Evolutionary conservation across 192 early-diverging fungal genomes (phyloP).

Genomic region (Pecoramyces ruminantium): DNA sequence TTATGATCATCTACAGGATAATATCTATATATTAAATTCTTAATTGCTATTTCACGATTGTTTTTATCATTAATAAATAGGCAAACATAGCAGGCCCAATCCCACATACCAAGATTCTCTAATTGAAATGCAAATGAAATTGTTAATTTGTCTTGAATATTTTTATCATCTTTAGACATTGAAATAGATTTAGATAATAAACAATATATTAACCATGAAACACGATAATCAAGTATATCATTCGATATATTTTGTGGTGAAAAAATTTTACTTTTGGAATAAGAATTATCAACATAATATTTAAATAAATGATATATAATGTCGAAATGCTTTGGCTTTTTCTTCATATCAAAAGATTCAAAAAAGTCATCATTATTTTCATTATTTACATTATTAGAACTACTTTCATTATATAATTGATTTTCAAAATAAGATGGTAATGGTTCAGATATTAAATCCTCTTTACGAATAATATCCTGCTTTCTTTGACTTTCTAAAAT

Average conservation of each 20-base stretch:
- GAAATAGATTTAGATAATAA: slow-evolving; percentile 14
- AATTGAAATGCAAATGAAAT: slow-evolving; percentile 47
- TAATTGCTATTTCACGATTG: slow-evolving; percentile 25
- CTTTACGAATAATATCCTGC: background rate
- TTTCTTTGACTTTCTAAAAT: slow-evolving; percentile 6
- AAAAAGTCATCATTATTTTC: background rate
- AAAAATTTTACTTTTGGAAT: slow-evolving; percentile 37
- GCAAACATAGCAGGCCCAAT: slow-evolving; percentile 67
- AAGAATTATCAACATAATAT: slow-evolving; percentile 24
- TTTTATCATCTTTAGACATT: background rate
- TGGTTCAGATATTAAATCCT: background rate
- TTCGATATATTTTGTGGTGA: slow-evolving; percentile 34
- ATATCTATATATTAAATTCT: slow-evolving; percentile 11
- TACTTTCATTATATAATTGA: background rate
- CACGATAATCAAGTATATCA: slow-evolving; percentile 42
- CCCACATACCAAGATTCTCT: slow-evolving; percentile 57
- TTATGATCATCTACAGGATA: slow-evolving; percentile 19
- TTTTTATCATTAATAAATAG: slow-evolving; percentile 35
- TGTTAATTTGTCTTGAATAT: slow-evolving; percentile 28
- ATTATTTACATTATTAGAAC: background rate
- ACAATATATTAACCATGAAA: slow-evolving; percentile 48
- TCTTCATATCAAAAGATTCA: background rate
- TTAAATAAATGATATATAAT: slow-evolving; percentile 61
- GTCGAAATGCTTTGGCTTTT: slow-evolving; percentile 14
- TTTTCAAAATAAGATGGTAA: slow-evolving; percentile 2